Base-by-base conservation (phyloP, 108 stramenopile genomes). In the Pseudonitzschia multistriata region DNA sequence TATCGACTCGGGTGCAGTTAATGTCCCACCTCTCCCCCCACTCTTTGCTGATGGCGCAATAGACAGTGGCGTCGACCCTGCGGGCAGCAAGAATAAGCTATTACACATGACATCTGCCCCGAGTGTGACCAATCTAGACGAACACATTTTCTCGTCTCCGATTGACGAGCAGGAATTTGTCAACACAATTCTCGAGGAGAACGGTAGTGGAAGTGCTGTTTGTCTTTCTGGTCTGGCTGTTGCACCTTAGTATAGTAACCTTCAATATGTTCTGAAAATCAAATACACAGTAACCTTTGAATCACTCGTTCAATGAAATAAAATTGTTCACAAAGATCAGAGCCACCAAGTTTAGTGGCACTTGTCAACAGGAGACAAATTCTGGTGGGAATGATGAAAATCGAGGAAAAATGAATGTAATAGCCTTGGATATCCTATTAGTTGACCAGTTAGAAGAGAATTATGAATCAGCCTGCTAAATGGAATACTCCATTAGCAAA, bases 131-230 rank as follows among this genome's bases (percentile, higher is more conserved):
- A 63, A 37, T 21, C 67, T 81, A n/a, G 78, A 83, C 48, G 81
- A 81, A 33, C 70, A 81, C 36, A 77, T 86, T 10, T 84, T 87
- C 69, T 83, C 81, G 33, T 78, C 70, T 17, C 81, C 79, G 3
- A 69, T 80, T 31, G 92, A 94, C 31, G 92, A 94, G 64, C 88
- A 91, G n/a, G 92, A 88, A 29, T 94, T 91, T 73, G 89, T 93
- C 21, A 84, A 88, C 11, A 83, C 87, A 21, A 71, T 94, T 45
- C 76, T 93, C 39, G 91, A 91, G 29, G 76, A 82, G 33, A 74
- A 62, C 21, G 76, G 68, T 21, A 78, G 77, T 11, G 84, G 85
- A 14, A 64, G 63, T 25, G 42, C 63, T 3, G 40, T 28, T 7
- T 45, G 40, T 19, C 63, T 64, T 11, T 22, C 63, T 10, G 63